Percentiles rank a stretch among this genome's conserved stretches.
phyloP scores from a whole-genome alignment of 805 yeast species.

The Zygosaccharomyces pseudorouxii region DNA sequence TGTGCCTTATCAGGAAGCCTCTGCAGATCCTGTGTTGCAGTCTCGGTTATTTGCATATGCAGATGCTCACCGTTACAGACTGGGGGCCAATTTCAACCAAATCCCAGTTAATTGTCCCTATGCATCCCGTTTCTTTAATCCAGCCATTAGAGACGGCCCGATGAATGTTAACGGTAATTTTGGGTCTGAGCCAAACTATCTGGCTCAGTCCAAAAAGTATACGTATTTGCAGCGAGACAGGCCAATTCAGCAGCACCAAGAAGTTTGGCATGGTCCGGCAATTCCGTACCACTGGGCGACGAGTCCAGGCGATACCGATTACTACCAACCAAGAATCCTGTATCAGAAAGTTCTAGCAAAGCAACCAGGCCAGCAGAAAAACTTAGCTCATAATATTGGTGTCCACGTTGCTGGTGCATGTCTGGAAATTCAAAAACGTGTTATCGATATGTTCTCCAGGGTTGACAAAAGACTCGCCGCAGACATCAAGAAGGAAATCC shows the following conservation, averaged over 20 bases:
- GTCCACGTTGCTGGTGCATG: constrained; percentile 67
- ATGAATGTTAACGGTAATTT: constrained; percentile 67
- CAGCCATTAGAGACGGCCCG: constrained; percentile 79
- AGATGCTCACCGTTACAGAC: constrained; percentile 80
- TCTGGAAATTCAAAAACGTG: constrained; percentile 72
- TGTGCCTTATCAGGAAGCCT: constrained; percentile 78
- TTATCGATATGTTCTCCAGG: constrained; percentile 67
- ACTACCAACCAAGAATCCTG: constrained; percentile 67
- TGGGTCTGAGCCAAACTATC: constrained; percentile 73
- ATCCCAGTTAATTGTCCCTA: constrained; percentile 89
- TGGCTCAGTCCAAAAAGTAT: constrained; percentile 45
- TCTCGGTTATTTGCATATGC: constrained; percentile 78
- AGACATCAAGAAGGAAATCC: constrained; percentile 58
- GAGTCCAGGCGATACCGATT: constrained; percentile 60
- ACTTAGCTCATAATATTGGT: constrained; percentile 79
- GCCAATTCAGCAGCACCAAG: constrained; percentile 60
- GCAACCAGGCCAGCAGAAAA: constrained; percentile 76
- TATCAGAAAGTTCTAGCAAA: constrained; percentile 70
- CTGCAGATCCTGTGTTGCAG: constrained; percentile 81
- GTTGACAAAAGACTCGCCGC: constrained; percentile 67
- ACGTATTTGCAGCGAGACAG: constrained; percentile 27
- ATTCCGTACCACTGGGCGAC: constrained; percentile 83
- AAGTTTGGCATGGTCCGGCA: constrained; percentile 78
- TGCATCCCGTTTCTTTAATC: constrained; percentile 52
- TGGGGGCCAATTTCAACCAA: constrained; percentile 69